Conservation (phyloP, 108 stramenopile genomes). For the Discostella pseudostelligera region DNA sequence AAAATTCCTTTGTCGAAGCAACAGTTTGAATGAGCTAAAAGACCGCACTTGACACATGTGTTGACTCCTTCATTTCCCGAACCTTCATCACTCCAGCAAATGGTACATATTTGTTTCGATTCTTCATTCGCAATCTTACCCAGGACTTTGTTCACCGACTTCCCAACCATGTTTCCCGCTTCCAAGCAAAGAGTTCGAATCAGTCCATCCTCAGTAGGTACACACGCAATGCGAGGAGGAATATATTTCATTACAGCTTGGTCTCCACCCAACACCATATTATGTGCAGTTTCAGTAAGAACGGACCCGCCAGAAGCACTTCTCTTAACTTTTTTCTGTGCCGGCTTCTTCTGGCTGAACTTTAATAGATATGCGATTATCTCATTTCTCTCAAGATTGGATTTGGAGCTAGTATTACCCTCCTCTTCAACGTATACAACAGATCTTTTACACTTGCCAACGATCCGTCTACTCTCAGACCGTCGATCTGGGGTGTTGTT, state of each 20-base stretch:
- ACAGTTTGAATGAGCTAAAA: conserved; percentile 53
- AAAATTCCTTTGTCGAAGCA: conserved; percentile 48
- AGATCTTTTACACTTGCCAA: conserved; percentile 9
- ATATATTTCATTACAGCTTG: conserved; percentile 9
- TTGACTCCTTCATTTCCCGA: conserved; percentile 32
- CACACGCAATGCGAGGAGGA: conserved; percentile 45
- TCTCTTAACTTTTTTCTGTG: conserved; percentile 7
- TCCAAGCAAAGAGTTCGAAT: conserved; percentile 54
- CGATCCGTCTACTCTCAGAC: background rate
- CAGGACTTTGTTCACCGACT: conserved; percentile 31
- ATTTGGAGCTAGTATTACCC: background rate
- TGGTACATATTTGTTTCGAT: conserved; percentile 39
- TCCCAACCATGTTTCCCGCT: conserved; percentile 50
- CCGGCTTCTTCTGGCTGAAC: conserved; percentile 27
- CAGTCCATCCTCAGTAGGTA: conserved; percentile 54
- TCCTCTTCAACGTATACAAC: conserved; percentile 32
- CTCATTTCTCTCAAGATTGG: conserved; percentile 14
- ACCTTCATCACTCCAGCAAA: conserved; percentile 60
- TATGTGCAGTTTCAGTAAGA: background rate
- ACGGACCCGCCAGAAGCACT: conserved; percentile 7
- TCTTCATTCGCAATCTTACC: conserved; percentile 20
- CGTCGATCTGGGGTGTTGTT: background rate
- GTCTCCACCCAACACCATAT: conserved; percentile 1
- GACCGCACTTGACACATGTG: conserved; percentile 54
- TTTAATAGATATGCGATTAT: conserved; percentile 41